A percentile compares a stretch with the other conserved stretches of the same genome.
These are phyloP conservation scores for Coprinopsis sp. DNA, from an alignment of 768 basidiomycete genomes.

Conservation along the genomic window DNA sequence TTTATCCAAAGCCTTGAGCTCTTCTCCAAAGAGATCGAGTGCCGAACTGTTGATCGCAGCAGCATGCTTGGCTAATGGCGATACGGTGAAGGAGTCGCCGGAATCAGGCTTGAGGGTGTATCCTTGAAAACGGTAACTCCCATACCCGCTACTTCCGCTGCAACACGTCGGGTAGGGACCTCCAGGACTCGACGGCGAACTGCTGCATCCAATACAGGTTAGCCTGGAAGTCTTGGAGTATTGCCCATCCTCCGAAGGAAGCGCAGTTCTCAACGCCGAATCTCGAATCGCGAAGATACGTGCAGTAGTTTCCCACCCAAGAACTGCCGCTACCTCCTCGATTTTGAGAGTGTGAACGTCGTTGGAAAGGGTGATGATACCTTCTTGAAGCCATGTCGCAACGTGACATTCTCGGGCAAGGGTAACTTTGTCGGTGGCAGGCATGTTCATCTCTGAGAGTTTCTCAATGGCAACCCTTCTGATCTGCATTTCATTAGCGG, in stretches of 20 bases:
- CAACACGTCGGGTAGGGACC: too few species aligned
- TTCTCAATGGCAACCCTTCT: neutral
- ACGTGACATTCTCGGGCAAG: neutral
- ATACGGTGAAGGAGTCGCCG: too few species aligned
- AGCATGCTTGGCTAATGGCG: too few species aligned
- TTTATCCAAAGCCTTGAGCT: too few species aligned
- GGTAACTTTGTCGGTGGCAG: neutral
- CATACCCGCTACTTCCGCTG: too few species aligned
- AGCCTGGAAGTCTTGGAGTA: too few species aligned
- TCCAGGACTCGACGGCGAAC: too few species aligned
- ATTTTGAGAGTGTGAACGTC: neutral
- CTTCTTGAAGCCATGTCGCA: neutral
- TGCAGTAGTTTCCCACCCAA: neutral
- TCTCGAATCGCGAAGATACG: neutral
- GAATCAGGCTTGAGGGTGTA: too few species aligned
- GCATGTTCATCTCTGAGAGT: neutral
- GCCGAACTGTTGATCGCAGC: too few species aligned
- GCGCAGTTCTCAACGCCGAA: neutral
- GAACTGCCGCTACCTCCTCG: neutral
- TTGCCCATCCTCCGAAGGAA: neutral
- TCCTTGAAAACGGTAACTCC: too few species aligned
- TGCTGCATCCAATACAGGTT: too few species aligned
- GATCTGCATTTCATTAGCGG: neutral
- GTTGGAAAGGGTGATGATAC: neutral
- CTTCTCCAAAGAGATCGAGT: too few species aligned